A percentile compares a stretch with the other conserved stretches of the same genome.
Evolutionary conservation across 345 rosid species (phyloP).

Genomic region (Brassica cretica): DNA sequence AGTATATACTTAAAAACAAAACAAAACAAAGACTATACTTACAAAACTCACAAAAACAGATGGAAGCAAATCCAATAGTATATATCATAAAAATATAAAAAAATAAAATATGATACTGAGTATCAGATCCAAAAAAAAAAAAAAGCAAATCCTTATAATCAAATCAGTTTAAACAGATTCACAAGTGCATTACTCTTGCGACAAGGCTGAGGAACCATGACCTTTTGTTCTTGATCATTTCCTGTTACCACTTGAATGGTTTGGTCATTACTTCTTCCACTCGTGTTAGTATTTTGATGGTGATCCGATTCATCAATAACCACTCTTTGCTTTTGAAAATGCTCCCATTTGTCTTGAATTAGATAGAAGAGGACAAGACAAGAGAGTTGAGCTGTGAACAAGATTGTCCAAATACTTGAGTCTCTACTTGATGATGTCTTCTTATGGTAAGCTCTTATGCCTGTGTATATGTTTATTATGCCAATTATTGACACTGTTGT

Average conservation of each 20-base stretch:
- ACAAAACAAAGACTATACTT: background rate
- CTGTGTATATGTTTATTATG: slow-evolving; percentile 77
- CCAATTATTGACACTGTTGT: slow-evolving; percentile 61
- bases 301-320: slow-evolving; percentile 21
- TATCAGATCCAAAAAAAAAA: background rate
- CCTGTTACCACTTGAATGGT: slow-evolving; percentile 27
- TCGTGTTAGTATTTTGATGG: slow-evolving; percentile 21
- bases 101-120: background rate
- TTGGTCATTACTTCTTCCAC: slow-evolving; percentile 24
- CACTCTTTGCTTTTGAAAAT: slow-evolving; percentile 60
- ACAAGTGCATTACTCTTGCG: slow-evolving; percentile 70
- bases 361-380: slow-evolving; percentile 70
- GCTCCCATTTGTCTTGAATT: slow-evolving; percentile 82
- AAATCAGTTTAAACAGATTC: slow-evolving; percentile 49
- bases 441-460: slow-evolving; percentile 62
- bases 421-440: slow-evolving; percentile 51
- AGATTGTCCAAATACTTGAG: slow-evolving; percentile 58
- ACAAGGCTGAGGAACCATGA: slow-evolving; percentile 52
- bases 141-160: slow-evolving; percentile 3
- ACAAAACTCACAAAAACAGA: background rate
- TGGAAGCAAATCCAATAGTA: slow-evolving; percentile 7
- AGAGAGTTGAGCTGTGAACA: slow-evolving; percentile 73
- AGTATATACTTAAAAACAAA: background rate
- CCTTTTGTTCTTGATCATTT: slow-evolving; percentile 40
- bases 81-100: slow-evolving; percentile 4